Base-by-base conservation (phyloP, 1,139 yeast species). In the Yamadazyma mexicana region DNA sequence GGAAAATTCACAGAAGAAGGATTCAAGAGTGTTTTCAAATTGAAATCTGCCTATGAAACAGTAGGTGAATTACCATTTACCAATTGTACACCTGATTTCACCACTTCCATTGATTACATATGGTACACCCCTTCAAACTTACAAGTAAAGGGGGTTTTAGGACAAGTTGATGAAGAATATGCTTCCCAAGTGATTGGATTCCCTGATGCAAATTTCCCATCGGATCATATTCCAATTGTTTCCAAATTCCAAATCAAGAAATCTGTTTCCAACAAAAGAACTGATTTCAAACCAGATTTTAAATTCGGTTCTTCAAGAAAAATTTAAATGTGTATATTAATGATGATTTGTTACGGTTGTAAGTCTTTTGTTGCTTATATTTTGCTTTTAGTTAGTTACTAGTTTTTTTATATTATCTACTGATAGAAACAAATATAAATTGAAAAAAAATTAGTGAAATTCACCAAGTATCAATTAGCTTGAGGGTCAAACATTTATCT, bases 21-120 rank as follows among this genome's bases (percentile, higher is more conserved):
- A 12, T 87, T 88, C 69, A 71, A 77, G 22, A 97, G 91, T 62
- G 76, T 78, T 39, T 82, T 92, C 63, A 78, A 87, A 49, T 71
- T 94, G 62, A 87, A 82, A 61, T 86, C 96, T 4, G 88, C 96
- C 6, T 94, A 94, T 61, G 82, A 83, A 33, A 74, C 78, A 43
- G 76, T 91, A 52, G 94, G 92, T 17, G 98, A 91, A 63, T 75
- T 94, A 48, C 95, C 97, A 34, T 91, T 91, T 60, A 92, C 98
- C 11, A 94, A 92, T 63, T 84, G 83, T 61, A 83, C 98, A 0
- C 98, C 99, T 26, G 81, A 85, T 32, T 94, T 92, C 65, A 88
- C 95, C 2, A 91, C 89, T 53, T 91, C 83, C 33, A 88, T 94
- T 64, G 99, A 94, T 65, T 92, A 92, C 61, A 83, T 94, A 45